Evolutionary conservation across 192 early-diverging fungal species (phyloP).

Genomic region (Lobulomyces angularis): DNA sequence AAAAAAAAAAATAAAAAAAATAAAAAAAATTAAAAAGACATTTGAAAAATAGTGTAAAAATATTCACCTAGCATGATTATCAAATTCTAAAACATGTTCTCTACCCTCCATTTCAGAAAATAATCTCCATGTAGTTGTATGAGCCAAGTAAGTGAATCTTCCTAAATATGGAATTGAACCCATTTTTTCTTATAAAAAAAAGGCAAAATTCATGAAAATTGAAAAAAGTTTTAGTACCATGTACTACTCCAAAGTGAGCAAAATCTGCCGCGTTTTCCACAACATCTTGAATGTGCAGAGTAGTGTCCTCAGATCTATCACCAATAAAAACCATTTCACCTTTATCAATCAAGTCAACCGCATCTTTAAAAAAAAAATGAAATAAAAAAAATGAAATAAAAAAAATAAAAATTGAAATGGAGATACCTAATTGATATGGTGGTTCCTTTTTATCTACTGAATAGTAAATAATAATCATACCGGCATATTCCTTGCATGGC

Average conservation of each 20-base stretch:
- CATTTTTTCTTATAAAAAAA: no score
- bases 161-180: no score
- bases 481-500: conserved; percentile 7
- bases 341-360: no score
- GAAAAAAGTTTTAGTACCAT: conserved; percentile 6
- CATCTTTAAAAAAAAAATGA: no score
- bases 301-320: conserved; percentile 4
- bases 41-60: no score
- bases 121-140: conserved; percentile 8
- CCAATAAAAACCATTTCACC: no score
- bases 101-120: no score
- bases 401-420: no score
- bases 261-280: conserved; percentile 15
- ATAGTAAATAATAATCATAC: conserved; percentile 7
- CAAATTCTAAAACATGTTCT: conserved; percentile 5
- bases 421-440: no score
- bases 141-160: conserved; percentile 10
- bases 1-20: no score
- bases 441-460: conserved; percentile 13
- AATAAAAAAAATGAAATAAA: no score
- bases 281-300: conserved; percentile 14
- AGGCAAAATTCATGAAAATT: conserved; percentile 9
- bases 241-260: conserved; percentile 12
- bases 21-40: no score
- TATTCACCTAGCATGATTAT: conserved; percentile 4